Evolutionary conservation across 2,329 filamentous ascomycete genomes (phyloP).

Genomic region (Gaeumannomyces sp.): DNA sequence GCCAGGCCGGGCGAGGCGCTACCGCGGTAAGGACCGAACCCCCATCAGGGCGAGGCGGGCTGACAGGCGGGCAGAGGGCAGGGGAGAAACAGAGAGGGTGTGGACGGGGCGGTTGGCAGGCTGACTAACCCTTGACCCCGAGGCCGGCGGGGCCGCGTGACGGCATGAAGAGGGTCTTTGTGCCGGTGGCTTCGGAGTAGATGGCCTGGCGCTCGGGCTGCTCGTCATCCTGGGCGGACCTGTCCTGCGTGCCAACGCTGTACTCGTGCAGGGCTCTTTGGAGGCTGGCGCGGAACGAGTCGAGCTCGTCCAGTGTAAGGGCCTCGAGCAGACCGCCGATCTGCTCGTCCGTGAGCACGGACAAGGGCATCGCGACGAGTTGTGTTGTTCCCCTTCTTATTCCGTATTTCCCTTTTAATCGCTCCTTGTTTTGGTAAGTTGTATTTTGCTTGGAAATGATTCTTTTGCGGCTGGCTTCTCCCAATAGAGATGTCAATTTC

Average conservation of each 20-base stretch:
- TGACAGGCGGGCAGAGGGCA: background rate
- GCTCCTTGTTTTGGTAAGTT: too few species aligned
- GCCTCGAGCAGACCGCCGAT: constrained; percentile 48
- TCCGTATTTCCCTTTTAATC: too few species aligned
- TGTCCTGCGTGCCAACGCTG: constrained; percentile 46
- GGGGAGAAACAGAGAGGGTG: too few species aligned
- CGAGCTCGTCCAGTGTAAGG: constrained; percentile 46
- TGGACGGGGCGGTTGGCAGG: too few species aligned
- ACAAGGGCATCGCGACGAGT: constrained; percentile 43
- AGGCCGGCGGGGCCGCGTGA: constrained; percentile 57
- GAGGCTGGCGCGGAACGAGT: constrained; percentile 43
- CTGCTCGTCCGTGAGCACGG: constrained; percentile 52
- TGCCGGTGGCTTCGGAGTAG: constrained; percentile 39
- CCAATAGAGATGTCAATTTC: too few species aligned
- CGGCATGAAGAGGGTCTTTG: constrained; percentile 69
- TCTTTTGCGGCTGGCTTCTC: too few species aligned
- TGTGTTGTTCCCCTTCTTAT: background rate
- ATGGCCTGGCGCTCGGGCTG: constrained; percentile 50
- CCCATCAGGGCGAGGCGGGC: too few species aligned
- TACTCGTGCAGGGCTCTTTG: constrained; percentile 53
- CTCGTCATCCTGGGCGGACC: constrained; percentile 39
- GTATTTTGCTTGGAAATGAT: too few species aligned
- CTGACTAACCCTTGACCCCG: constrained; percentile 55
- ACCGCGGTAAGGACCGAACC: too few species aligned
- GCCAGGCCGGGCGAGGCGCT: too few species aligned